These are phyloP conservation scores for Isabelozyma rhagii DNA, from an alignment of 805 yeast genomes.

Conservation along the genomic window DNA sequence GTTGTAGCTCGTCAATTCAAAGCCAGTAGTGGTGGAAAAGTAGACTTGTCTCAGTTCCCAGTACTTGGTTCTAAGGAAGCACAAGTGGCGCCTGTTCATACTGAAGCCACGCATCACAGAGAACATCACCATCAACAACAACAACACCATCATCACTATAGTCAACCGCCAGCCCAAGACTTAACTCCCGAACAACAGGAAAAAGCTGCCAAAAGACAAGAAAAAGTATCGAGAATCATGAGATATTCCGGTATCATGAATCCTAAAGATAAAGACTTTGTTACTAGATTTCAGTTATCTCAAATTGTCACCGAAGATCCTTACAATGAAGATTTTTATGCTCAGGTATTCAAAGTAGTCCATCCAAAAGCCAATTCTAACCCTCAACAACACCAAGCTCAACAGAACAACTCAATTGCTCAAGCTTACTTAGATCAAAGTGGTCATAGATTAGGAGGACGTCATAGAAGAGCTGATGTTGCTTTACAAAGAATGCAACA, in stretches of 20 bases:
- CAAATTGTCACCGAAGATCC: slow-evolving; percentile 98
- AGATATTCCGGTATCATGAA: slow-evolving; percentile 93
- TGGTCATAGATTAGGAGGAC: slow-evolving; percentile 86
- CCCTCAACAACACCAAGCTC: slow-evolving; percentile 40
- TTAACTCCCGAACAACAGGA: slow-evolving; percentile 73
- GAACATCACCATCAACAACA: slow-evolving; percentile 23
- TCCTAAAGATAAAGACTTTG: slow-evolving; percentile 94
- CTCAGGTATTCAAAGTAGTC: slow-evolving; percentile 77
- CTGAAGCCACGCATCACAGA: slow-evolving; percentile 15
- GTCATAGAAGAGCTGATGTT: slow-evolving; percentile 78
- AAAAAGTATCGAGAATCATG: slow-evolving; percentile 70
- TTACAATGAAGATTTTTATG: slow-evolving; percentile 92
- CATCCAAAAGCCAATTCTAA: slow-evolving; percentile 52
- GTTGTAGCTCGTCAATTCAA: slow-evolving; percentile 1
- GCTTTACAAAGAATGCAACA: slow-evolving; percentile 97
- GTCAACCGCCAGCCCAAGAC: slow-evolving; percentile 24
- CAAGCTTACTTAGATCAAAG: slow-evolving; percentile 88
- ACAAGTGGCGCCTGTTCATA: slow-evolving; percentile 4
- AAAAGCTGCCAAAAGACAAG: slow-evolving; percentile 63
- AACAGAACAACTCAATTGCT: slow-evolving; percentile 77
- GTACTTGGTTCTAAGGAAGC: slow-evolving; percentile 49
- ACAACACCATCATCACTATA: slow-evolving; percentile 27
- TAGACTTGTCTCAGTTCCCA: slow-evolving; percentile 49
- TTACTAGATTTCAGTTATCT: slow-evolving; percentile 89
- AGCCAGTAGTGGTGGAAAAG: slow-evolving; percentile 5